Percentiles rank a stretch among this genome's conserved stretches.
These are phyloP conservation scores for Colletotrichum sp. DNA, from an alignment of 2,329 filamentous ascomycete species.

Conservation along the genomic window DNA sequence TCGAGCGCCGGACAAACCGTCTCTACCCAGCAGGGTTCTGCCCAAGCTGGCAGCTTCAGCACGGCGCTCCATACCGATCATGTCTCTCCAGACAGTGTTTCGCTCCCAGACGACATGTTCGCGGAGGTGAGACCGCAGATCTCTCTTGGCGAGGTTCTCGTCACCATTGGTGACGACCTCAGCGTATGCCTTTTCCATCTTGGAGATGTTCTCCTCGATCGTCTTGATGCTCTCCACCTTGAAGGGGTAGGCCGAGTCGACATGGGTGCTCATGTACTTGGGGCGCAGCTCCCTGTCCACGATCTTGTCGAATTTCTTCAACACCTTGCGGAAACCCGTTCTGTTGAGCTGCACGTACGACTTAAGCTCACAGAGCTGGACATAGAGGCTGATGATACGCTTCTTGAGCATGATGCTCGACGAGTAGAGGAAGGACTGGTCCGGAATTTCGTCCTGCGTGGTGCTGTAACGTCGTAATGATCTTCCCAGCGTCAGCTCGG, in stretches of 20 bases:
- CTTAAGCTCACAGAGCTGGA: conserved; percentile 92
- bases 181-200: conserved; percentile 82
- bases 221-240: conserved; percentile 71
- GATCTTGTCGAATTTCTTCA: conserved; percentile 99
- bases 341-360: conserved; percentile 96
- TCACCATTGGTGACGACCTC: conserved; percentile 85
- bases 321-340: conserved; percentile 93
- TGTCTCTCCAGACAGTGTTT: conserved; percentile 98
- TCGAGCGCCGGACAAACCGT: conserved; percentile 69
- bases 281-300: conserved; percentile 81
- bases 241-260: conserved; percentile 85
- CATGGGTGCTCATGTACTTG: conserved; percentile 74
- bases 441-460: conserved; percentile 78
- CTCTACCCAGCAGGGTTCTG: conserved; percentile 79
- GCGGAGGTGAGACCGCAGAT: conserved; percentile 86
- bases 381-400: conserved; percentile 84
- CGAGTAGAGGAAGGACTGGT: conserved; percentile 70
- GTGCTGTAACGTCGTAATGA: conserved; percentile 67
- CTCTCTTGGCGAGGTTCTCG: conserved; percentile 75
- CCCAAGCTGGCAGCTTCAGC: conserved; percentile 94
- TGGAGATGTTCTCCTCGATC: conserved; percentile 73
- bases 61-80: conserved; percentile 97
- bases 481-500: conserved; percentile 56
- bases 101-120: conserved; percentile 99
- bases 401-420: conserved; percentile 90